Evolutionary conservation across 129 eudicot species (phyloP), one percentile per base, ranked within the genome.

Genomic region (Tagetes erecta): DNA sequence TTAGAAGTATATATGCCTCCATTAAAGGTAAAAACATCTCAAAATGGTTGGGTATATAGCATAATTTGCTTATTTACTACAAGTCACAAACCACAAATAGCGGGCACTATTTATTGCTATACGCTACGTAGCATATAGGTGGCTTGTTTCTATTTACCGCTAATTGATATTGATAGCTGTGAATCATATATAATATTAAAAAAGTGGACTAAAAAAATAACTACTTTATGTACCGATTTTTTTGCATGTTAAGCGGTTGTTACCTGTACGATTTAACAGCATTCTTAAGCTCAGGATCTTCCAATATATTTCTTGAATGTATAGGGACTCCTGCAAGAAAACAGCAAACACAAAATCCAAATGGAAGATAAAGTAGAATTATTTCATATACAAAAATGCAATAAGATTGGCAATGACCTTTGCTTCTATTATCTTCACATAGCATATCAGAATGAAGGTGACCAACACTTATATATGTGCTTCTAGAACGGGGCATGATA

Each of bases 251-350:
- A 68, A 42, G 39, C 64, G 59, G 49, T 42, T 56, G 67, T 74
- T 72, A 80, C 96, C 96, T 93, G 87, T 68, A 84, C 27, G 86
- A 67, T 84, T 88, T 90, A 44, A 93, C 98, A 70, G 97, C 96
- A 77, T 83, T 80, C 85, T 93, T 93, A 37, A 93, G 91, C 77
- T 93, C 97, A 33, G 82, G 81, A 79, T 93, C 92, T 86, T 87
- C 96, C 78, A 93, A 71, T 84, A 93, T 90, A 73, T 90, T 88
- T 82, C 96, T 84, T 12, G 98, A 82, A 80, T 88, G 78, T 1
- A 93, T 55, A 53, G 98, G 96, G 76, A 88, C 90, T 80, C 80
- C 98, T 93, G 85, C 74, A 38, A 89, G 27, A 76, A 50, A 55
- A 30, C 52, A 67, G 60, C 66, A 59, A 1, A 68, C 6, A 5